Percentiles rank a stretch among this genome's conserved stretches.
These are phyloP conservation scores for Cucurbita pepo DNA, from an alignment of 306 rosid species.

Conservation along the genomic window DNA sequence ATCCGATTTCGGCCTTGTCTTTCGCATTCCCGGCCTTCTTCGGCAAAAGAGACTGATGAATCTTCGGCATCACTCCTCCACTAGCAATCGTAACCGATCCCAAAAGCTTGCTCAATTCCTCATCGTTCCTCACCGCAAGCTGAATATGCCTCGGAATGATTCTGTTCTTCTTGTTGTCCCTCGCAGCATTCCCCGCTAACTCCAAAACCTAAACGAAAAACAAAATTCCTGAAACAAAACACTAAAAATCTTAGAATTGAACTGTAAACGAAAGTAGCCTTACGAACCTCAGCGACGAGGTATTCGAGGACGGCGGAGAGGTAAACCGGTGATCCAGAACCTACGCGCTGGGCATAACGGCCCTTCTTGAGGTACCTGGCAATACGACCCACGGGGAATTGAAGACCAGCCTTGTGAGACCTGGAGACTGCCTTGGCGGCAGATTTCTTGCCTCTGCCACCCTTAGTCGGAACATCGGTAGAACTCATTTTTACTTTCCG, in stretches of 20 bases:
- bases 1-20: constrained; percentile 43
- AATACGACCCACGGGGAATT: constrained; percentile 77
- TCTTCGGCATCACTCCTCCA: constrained; percentile 13
- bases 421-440: constrained; percentile 35
- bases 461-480: background rate
- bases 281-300: constrained; percentile 64
- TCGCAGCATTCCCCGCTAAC: background rate
- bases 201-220: background rate
- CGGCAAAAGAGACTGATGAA: constrained; percentile 43
- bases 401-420: constrained; percentile 73
- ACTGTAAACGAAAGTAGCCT: background rate
- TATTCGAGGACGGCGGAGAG: constrained; percentile 84
- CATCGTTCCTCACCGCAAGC: constrained; percentile 70
- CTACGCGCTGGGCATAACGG: constrained; percentile 58
- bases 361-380: constrained; percentile 67
- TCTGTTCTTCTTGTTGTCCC: constrained; percentile 44
- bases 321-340: constrained; percentile 69
- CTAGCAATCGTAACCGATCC: constrained; percentile 51
- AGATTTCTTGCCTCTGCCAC: background rate
- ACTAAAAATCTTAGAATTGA: background rate
- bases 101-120: constrained; percentile 55
- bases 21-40: constrained; percentile 25
- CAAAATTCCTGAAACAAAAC: background rate
- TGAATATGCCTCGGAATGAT: constrained; percentile 64
- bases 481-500: background rate